These are phyloP conservation scores for Diplodia mutila DNA, from an alignment of 2,329 filamentous ascomycete species.

Conservation along the genomic window DNA sequence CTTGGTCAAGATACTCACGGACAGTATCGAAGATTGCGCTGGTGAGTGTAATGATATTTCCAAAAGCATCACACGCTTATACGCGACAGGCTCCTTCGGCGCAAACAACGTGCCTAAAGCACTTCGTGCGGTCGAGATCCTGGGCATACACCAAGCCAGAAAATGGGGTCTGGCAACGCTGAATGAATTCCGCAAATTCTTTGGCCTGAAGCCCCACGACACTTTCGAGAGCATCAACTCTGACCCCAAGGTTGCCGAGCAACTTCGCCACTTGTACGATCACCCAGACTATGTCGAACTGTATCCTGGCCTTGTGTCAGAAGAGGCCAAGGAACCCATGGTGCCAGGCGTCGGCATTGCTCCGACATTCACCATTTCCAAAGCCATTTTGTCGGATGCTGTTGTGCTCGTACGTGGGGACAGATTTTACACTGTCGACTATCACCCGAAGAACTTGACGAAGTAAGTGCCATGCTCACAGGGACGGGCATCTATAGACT, in stretches of 20 bases:
- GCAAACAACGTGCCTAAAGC: slow-evolving; percentile 72
- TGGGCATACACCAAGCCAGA: slow-evolving; percentile 76
- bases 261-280: slow-evolving; percentile 63
- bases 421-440: slow-evolving; percentile 75
- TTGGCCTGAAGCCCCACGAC: slow-evolving; percentile 74
- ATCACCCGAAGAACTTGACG: slow-evolving; percentile 66
- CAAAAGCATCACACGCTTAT: background rate
- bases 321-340: slow-evolving; percentile 73
- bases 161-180: slow-evolving; percentile 77
- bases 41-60: background rate
- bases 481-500: background rate
- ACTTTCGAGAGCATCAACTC: slow-evolving; percentile 84
- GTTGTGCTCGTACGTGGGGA: slow-evolving; percentile 76
- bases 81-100: slow-evolving; percentile 47
- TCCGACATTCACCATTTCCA: slow-evolving; percentile 74
- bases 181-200: slow-evolving; percentile 83
- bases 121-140: slow-evolving; percentile 73
- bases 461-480: slow-evolving; percentile 45
- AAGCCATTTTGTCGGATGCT: slow-evolving; percentile 75
- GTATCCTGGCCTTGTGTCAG: slow-evolving; percentile 74
- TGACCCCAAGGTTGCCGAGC: slow-evolving; percentile 68
- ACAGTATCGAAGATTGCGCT: slow-evolving; percentile 66
- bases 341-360: slow-evolving; percentile 70
- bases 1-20: slow-evolving; percentile 68
- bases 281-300: slow-evolving; percentile 79